Base-by-base conservation (phyloP, 257 asterid species). In the Ajuga chamaepitys region DNA sequence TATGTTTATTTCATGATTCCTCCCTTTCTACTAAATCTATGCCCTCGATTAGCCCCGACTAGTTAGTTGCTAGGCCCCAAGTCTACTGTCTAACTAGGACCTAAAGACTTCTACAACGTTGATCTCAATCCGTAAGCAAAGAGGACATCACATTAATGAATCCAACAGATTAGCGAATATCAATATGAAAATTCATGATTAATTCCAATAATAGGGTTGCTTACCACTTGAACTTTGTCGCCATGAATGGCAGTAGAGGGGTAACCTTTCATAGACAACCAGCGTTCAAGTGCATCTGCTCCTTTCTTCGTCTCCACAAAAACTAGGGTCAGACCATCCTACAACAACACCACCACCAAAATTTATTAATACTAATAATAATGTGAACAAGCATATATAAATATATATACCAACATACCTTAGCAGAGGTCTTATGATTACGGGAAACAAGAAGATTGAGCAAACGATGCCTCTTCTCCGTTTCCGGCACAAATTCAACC, bases 301-400 rank as follows among this genome's bases (percentile, higher is more conserved):
- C 95, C 96, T 58, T 66, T 77, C 65, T 88, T 88, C 2, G 96
- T 88, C 78, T 88, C 96, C 44, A 88, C 96, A 79, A 88, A 88
- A 10, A 88, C 78, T 0, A 88, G 75, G 2, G 85, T 85, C 75
- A 85, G 72, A 42, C 77, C 58, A 74, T 68, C 77, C 94, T 86
- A 76, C 41, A 72, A 18, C 3, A 47, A 12, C 20, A 64, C 20
- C 32, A 67, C 12, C 8, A 4, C 11, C 22, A 9, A 6, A 7
- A 2, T 2, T 26, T 9, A 26, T 30, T 30, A 5, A 30, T 1
- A 30, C 7, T 4, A 8, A 30, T 8, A 30, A 25, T 48, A 8
- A 2, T 24, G 10, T 8, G n/a, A 45, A 8, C 10, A 25, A n/a
- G n/a, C n/a, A n/a, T n/a, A n/a, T n/a, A n/a, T n/a, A n/a, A n/a